Evolutionary conservation across 2,329 filamentous ascomycete species (phyloP), one percentile per base, ranked within the genome.

Genomic region (Trichoderma sp.): DNA sequence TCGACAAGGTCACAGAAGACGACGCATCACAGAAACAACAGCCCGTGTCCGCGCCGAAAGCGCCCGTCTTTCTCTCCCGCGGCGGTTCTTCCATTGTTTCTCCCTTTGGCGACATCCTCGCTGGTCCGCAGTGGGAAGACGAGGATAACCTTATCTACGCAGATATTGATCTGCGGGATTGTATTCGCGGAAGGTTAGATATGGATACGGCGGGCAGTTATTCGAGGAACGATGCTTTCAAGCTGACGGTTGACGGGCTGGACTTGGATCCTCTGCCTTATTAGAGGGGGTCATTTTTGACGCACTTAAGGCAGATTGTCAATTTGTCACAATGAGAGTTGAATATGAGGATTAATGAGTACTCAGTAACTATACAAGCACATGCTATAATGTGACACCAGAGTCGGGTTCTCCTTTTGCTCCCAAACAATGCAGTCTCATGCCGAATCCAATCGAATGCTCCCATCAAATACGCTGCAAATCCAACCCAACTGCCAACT

Each of bases 161-260:
- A 0, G 91, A 95, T 68, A 88, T 93, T 3, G 92, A 97, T 72
- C 89, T 97, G 72, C 90, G 96, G 55, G 92, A 97, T 69, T 97
- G 93, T 71, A 85, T 93, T 69, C 83, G 91, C 10, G 93, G 93
- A 0, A 81, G 92, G 60, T 75, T 97, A 69, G 93, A 97, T 75
- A 75, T 97, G 54, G 93, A 97, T 79, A 88, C 91, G 44, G 92
- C 87, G 2, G 93, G 93, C 0, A 93, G 90, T 73, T 97, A 96
- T 76, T 93, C 92, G 2, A 84, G 92, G 63, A 88, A 85, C 67
- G 87, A 89, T 74, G 80, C 83, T 3, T 89, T 89, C 76, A 84
- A 82, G 71, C 80, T 89, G 30, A 83, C 80, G 0, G 86, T 89
- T 4, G 77, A 83, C 58, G 87, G 86, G 0, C 71, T 89, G 67